phyloP scores from a whole-genome alignment of 169 alveolate genomes.

The Plasmodium ovale region DNA sequence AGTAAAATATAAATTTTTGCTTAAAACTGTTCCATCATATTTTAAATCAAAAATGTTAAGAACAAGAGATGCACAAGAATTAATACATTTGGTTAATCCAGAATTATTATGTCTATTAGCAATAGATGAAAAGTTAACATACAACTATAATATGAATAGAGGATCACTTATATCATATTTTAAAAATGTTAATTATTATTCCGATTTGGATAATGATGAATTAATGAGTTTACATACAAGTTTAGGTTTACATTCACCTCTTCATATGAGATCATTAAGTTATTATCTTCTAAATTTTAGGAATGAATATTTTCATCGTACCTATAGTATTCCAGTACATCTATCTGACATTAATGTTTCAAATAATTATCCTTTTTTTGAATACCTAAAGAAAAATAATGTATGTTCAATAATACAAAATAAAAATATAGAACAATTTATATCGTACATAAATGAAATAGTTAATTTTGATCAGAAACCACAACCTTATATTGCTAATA shows the following conservation, averaged over 20 bases:
- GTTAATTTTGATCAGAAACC: constrained; percentile 67
- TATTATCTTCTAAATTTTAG: constrained; percentile 64
- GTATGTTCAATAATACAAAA: constrained; percentile 26
- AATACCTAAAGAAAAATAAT: constrained; percentile 29
- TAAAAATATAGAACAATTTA: constrained; percentile 17
- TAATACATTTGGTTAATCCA: constrained; percentile 29
- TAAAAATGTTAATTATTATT: constrained; percentile 37
- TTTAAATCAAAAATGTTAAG: constrained; percentile 3
- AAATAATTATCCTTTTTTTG: constrained; percentile 36
- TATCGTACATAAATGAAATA: constrained; percentile 60
- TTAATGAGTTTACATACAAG: constrained; percentile 24
- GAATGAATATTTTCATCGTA: constrained; percentile 52
- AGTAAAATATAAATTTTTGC: constrained; percentile 10
- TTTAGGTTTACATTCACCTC: constrained; percentile 56
- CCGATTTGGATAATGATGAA: constrained; percentile 76
- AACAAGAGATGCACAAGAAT: constrained; percentile 62
- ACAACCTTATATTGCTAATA: constrained; percentile 52
- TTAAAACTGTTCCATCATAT: constrained; percentile 19
- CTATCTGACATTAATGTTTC: constrained; percentile 63
- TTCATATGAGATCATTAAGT: constrained; percentile 63
- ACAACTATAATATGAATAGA: constrained; percentile 19
- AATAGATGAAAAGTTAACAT: constrained; percentile 34
- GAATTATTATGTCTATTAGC: constrained; percentile 41
- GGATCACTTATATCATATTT: constrained; percentile 57
- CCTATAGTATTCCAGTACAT: constrained; percentile 41